A percentile compares a stretch with the other conserved stretches of the same genome.
phyloP scores from a whole-genome alignment of 2,329 filamentous ascomycete species.

The Xylariaceae sp. region DNA sequence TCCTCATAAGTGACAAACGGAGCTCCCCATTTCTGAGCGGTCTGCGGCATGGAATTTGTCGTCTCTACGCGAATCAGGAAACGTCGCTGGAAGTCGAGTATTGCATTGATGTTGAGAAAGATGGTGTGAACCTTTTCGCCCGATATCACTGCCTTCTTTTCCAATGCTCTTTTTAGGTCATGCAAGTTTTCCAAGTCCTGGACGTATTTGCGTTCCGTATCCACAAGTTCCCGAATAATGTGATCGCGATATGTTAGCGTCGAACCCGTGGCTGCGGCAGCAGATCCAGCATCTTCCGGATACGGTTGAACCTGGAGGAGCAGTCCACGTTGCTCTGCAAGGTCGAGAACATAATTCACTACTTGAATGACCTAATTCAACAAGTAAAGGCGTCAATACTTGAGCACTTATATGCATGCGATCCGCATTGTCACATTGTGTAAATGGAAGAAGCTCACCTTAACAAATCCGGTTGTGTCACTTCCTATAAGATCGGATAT shows the following conservation, averaged over 20 bases:
- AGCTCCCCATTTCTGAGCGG: conserved; percentile 88
- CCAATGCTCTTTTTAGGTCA: conserved; percentile 82
- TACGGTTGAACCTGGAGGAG: conserved; percentile 60
- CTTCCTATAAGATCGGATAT: conserved; percentile 88
- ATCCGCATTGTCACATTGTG: background rate
- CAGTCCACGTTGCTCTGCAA: conserved; percentile 73
- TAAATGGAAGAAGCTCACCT: conserved; percentile 49
- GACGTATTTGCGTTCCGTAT: conserved; percentile 95
- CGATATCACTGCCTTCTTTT: conserved; percentile 81
- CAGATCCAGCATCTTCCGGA: conserved; percentile 47
- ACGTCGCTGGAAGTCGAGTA: conserved; percentile 90
- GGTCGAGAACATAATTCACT: conserved; percentile 86
- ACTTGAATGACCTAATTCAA: conserved; percentile 71
- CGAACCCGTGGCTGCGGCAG: conserved; percentile 48
- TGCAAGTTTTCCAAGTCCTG: conserved; percentile 94
- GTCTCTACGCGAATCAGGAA: conserved; percentile 96
- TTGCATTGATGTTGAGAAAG: conserved; percentile 91
- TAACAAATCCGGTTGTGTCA: conserved; percentile 95
- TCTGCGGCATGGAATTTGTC: conserved; percentile 75
- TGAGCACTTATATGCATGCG: background rate
- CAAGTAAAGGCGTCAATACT: background rate
- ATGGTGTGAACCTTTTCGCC: conserved; percentile 92
- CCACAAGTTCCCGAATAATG: conserved; percentile 85
- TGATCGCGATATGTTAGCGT: conserved; percentile 76
- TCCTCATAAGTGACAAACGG: conserved; percentile 83